A percentile compares a stretch with the other conserved stretches of the same genome.
These are phyloP conservation scores for Wickerhamomyces rabaulensis DNA, from an alignment of 805 yeast species.

Conservation along the genomic window DNA sequence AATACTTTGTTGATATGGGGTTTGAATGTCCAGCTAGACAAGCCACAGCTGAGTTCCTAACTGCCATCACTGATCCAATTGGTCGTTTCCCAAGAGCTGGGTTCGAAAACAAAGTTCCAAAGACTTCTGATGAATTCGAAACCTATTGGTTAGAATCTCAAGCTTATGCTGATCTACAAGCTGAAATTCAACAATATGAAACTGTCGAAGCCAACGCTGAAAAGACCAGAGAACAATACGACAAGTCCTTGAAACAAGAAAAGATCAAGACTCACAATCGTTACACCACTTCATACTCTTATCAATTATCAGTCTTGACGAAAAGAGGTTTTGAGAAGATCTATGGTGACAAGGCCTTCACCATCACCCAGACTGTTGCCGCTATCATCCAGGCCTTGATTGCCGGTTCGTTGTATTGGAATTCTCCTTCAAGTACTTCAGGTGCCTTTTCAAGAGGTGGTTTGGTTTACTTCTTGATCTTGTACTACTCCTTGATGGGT, in stretches of 20 bases:
- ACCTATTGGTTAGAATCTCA: constrained; percentile 50
- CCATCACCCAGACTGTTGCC: constrained; percentile 23
- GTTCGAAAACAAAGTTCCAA: constrained; percentile 48
- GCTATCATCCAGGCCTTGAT: constrained; percentile 52
- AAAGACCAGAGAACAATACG: constrained; percentile 29
- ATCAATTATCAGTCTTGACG: constrained; percentile 46
- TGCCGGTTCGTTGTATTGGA: constrained; percentile 57
- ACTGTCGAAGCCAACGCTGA: constrained; percentile 20
- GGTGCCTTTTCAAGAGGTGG: constrained; percentile 68
- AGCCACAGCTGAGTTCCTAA: constrained; percentile 67
- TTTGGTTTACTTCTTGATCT: constrained; percentile 50
- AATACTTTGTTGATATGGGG: constrained; percentile 61
- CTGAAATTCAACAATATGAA: constrained; percentile 42
- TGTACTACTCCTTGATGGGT: constrained; percentile 48
- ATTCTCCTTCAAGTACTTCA: constrained; percentile 41
- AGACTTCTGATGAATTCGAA: constrained; percentile 58
- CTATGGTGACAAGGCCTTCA: constrained; percentile 53
- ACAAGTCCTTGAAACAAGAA: constrained; percentile 24
- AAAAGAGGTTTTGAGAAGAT: constrained; percentile 50
- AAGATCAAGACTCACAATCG: constrained; percentile 24
- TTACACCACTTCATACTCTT: constrained; percentile 25
- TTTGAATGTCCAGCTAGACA: constrained; percentile 59
- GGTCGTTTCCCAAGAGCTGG: constrained; percentile 51
- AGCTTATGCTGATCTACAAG: constrained; percentile 32
- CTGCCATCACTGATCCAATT: constrained; percentile 65